These are phyloP conservation scores for Prunus mongolica DNA, from an alignment of 306 rosid genomes.

Conservation along the genomic window DNA sequence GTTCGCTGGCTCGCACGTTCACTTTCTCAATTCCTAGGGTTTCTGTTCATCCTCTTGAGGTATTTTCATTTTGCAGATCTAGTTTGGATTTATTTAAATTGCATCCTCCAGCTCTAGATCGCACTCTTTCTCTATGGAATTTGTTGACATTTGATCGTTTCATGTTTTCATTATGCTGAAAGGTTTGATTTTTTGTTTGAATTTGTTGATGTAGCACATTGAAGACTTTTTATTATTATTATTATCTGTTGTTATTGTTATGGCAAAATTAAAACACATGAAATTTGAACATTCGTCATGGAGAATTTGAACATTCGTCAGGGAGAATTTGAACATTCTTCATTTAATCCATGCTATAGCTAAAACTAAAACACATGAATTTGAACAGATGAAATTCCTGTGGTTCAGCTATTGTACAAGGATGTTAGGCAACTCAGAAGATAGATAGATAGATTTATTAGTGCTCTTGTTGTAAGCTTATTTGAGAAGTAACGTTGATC, in stretches of 20 bases:
- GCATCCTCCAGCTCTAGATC: neutral
- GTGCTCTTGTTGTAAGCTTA: neutral
- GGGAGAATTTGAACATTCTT: neutral
- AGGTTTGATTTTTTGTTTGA: neutral
- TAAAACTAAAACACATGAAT: too few relatives aligned
- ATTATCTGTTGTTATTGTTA: too few relatives aligned
- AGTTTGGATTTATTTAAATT: neutral
- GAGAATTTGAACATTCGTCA: neutral
- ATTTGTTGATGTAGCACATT: neutral
- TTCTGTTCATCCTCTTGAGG: neutral
- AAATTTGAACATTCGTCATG: neutral
- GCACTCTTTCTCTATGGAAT: neutral
- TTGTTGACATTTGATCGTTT: neutral
- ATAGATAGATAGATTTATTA: neutral
- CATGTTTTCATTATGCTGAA: too few relatives aligned
- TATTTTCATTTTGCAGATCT: neutral
- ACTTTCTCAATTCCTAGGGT: conserved; percentile 1
- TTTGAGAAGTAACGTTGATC: neutral
- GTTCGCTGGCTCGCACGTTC: neutral
- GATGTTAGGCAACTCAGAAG: neutral
- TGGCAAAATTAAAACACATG: neutral
- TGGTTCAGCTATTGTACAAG: neutral
- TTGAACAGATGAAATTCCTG: too few relatives aligned
- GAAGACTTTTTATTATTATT: neutral
- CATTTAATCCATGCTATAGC: neutral